Base-by-base conservation (phyloP, 1,284 basidiomycete species). In the Trichosporon sp. region DNA sequence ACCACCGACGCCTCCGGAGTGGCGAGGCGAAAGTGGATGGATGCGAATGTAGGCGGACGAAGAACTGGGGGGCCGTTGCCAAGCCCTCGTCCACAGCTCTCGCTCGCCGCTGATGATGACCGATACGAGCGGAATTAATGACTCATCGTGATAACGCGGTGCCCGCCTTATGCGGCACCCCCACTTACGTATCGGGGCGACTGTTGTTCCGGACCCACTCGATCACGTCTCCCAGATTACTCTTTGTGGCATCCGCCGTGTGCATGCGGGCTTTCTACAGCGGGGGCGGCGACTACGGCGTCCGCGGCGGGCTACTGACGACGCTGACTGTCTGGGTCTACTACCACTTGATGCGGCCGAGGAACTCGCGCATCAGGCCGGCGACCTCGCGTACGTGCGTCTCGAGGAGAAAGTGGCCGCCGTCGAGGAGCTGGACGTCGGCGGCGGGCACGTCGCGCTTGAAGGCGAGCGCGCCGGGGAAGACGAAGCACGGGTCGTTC, bases 321-420 rank as follows among this genome's bases (percentile, higher is more conserved):
- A 51, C 6, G 56, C 27, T 60, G 21, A 51, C 9, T 9, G 3
- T 25, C 9, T 9, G 3, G 11, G 18, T n/a, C 29, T 21, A 32
- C 44, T 64, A 64, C 63, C 63, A 64, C 42, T 64, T 31, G 38
- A 47, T 29, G 15, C 38, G 38, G 35, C 25, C 23, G 44, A 79
- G 71, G 67, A 79, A 78, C 5, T 58, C 51, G 15, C 25, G 42
- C 42, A 77, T 73, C 11, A 35, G 5, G n/a, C 27, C 67, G 1
- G 77, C 75, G 12, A 79, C 72, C 72, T 80, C 76, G 29, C 76
- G 71, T n/a, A 74, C 44, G 62, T 80, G 77, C n/a, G 73, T 80
- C 74, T 86, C 86, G 70, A 86, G 74, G 25, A 84, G 77, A 70
- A 87, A 87, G 75, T 87, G 86, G 0, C 86, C 85, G 9, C 81